Percentiles rank a stretch among this genome's conserved stretches.
Conservation (phyloP, 345 rosid species). For the Rhodamnia argentea region DNA sequence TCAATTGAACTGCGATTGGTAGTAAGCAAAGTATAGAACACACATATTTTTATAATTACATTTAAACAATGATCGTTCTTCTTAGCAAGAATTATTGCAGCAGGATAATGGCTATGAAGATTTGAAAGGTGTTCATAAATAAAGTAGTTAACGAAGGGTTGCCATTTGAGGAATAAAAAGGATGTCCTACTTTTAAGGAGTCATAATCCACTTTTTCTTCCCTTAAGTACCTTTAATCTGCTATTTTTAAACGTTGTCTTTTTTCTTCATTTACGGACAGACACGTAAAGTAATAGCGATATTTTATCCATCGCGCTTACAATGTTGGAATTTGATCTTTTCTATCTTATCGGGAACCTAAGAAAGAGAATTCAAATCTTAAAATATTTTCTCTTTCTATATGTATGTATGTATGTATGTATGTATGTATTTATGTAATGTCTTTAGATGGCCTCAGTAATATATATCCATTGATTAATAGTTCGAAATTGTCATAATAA, state of each 20-base stretch:
- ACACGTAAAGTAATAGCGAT: background rate
- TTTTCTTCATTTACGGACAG: background rate
- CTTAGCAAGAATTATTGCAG: too few relatives aligned
- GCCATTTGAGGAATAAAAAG: background rate
- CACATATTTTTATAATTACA: too few relatives aligned
- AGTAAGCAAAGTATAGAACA: too few relatives aligned
- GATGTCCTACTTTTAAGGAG: background rate
- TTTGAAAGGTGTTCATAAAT: too few relatives aligned
- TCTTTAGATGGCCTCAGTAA: background rate
- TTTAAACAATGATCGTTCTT: too few relatives aligned
- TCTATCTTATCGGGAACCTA: background rate
- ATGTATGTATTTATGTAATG: too few relatives aligned
- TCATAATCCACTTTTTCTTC: background rate
- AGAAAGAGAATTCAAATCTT: background rate
- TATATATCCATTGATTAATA: background rate
- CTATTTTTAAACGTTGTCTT: background rate
- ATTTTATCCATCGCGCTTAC: background rate
- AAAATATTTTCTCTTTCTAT: background rate
- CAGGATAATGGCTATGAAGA: too few relatives aligned
- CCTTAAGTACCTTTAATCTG: background rate
- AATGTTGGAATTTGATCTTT: background rate
- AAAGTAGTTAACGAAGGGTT: too few relatives aligned
- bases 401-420: too few relatives aligned
- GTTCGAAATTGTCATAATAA: background rate
- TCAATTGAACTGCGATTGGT: too few relatives aligned